phyloP scores from a whole-genome alignment of 1,139 yeast species.

The Kodamaea arcana region DNA sequence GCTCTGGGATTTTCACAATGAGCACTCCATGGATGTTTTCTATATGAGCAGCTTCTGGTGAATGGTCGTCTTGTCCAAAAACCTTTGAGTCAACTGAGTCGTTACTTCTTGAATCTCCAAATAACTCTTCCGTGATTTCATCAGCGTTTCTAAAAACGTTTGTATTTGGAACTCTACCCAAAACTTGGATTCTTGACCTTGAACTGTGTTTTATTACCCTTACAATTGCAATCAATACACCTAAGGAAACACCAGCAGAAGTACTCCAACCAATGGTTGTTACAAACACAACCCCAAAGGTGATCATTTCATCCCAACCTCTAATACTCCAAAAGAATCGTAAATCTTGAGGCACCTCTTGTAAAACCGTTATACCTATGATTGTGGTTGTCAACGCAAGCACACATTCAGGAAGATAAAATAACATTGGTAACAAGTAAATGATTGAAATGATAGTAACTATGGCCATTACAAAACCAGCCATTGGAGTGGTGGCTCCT shows the following conservation, averaged over 20 bases:
- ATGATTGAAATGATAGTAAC: constrained; percentile 21
- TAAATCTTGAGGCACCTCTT: constrained; percentile 30
- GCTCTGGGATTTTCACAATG: constrained; percentile 30
- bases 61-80: constrained; percentile 6
- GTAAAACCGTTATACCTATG: constrained; percentile 33
- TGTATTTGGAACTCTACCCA: constrained; percentile 32
- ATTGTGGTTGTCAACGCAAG: constrained; percentile 33
- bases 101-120: constrained; percentile 13
- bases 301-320: constrained; percentile 30
- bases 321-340: constrained; percentile 26
- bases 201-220: constrained; percentile 28
- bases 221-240: constrained; percentile 25
- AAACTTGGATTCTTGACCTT: constrained; percentile 28
- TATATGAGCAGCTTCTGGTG: constrained; percentile 22
- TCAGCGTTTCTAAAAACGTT: constrained; percentile 32
- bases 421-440: constrained; percentile 23
- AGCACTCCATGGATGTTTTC: constrained; percentile 30
- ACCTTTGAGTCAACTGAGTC: constrained; percentile 1
- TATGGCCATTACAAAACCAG: constrained; percentile 25
- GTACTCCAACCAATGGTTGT: constrained; percentile 30
- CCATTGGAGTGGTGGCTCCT: constrained; percentile 34
- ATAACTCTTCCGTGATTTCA: constrained; percentile 32
- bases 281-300: constrained; percentile 20
- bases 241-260: constrained; percentile 30
- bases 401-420: constrained; percentile 31